Conservation (phyloP, 306 rosid species). For the Trifolium repens region DNA sequence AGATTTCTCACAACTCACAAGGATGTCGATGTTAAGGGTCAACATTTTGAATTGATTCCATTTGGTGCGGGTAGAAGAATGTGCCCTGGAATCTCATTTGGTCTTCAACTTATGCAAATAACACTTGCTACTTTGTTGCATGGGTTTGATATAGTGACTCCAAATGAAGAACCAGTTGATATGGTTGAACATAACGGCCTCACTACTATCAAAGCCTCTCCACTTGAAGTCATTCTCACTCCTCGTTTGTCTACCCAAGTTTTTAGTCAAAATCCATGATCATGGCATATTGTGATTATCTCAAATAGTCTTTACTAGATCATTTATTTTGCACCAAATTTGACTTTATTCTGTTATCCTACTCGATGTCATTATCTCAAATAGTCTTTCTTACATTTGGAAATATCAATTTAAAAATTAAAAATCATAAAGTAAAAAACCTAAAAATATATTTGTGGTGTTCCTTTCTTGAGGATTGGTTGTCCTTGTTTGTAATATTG, state of each 20-base stretch:
- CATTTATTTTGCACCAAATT: too few species aligned
- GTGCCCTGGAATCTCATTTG: slow-evolving; percentile 36
- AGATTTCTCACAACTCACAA: slow-evolving; percentile 38
- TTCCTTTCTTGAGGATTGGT: too few species aligned
- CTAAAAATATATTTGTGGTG: too few species aligned
- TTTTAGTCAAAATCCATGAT: not conserved
- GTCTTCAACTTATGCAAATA: slow-evolving; percentile 28
- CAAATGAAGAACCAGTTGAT: slow-evolving; percentile 12
- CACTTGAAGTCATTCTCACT: slow-evolving; percentile 37
- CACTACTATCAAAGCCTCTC: slow-evolving; percentile 37
- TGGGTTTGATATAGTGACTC: slow-evolving; percentile 38
- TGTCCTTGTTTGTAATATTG: too few species aligned
- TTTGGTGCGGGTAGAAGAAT: slow-evolving; percentile 44
- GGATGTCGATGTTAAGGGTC: slow-evolving; percentile 22
- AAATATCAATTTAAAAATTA: too few species aligned
- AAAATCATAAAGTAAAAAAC: too few species aligned
- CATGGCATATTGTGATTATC: too few species aligned
- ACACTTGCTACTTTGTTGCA: slow-evolving; percentile 38
- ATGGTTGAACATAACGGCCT: slow-evolving; percentile 34
- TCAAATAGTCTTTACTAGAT: too few species aligned
- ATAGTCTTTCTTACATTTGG: too few species aligned
- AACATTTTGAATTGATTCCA: slow-evolving; percentile 39
- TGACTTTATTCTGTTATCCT: too few species aligned
- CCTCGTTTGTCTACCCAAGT: slow-evolving; percentile 8
- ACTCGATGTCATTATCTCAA: too few species aligned